Evolutionary conservation across 2,329 filamentous ascomycete genomes (phyloP).

Genomic region (Fusarium coicis): DNA sequence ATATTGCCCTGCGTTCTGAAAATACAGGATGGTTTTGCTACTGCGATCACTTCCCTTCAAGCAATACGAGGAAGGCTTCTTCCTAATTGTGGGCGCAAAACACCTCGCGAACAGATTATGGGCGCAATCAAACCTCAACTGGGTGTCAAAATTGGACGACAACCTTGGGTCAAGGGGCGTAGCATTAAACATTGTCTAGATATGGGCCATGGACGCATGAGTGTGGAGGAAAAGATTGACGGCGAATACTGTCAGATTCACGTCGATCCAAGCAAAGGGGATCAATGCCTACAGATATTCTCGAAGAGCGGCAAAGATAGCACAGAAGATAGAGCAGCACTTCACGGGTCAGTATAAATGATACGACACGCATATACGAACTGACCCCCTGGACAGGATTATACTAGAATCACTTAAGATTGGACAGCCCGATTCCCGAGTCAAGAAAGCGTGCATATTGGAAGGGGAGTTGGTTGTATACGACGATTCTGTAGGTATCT

Average conservation of each 20-base stretch:
- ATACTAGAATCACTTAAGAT: constrained; percentile 74
- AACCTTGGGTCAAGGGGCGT: constrained; percentile 72
- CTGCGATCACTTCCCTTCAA: constrained; percentile 67
- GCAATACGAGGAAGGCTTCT: constrained; percentile 32
- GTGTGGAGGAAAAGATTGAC: constrained; percentile 84
- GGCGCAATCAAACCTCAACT: constrained; percentile 60
- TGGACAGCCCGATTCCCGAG: constrained; percentile 64
- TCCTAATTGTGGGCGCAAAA: constrained; percentile 27
- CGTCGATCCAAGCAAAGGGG: constrained; percentile 70
- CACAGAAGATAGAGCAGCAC: constrained; percentile 71
- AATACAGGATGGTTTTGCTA: constrained; percentile 74
- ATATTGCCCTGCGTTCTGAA: constrained; percentile 75
- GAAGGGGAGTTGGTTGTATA: constrained; percentile 87
- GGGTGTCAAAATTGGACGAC: constrained; percentile 73
- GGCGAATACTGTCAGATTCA: constrained; percentile 94
- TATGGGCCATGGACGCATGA: constrained; percentile 71
- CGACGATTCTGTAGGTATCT: constrained; percentile 64
- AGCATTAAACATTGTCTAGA: constrained; percentile 80
- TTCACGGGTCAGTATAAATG: constrained; percentile 62
- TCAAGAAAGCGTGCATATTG: constrained; percentile 77
- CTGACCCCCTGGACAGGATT: constrained; percentile 51
- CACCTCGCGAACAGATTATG: constrained; percentile 39
- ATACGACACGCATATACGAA: background rate
- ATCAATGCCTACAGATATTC: constrained; percentile 78
- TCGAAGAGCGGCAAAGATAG: constrained; percentile 94